These are phyloP conservation scores for Sphaerulina populicola DNA, from an alignment of 2,329 filamentous ascomycete species.

Conservation along the genomic window DNA sequence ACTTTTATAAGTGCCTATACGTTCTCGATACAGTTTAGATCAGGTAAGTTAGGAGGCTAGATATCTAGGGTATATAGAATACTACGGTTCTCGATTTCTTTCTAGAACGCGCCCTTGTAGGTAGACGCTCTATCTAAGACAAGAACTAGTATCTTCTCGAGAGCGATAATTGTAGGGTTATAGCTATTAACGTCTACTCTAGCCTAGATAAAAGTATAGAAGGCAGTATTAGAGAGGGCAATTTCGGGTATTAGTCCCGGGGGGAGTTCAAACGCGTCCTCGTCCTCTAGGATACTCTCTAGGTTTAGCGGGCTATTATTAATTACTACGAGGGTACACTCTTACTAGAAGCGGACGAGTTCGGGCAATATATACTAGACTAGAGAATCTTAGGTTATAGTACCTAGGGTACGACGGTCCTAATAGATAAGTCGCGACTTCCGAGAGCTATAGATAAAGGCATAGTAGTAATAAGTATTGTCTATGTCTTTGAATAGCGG, in stretches of 20 bases:
- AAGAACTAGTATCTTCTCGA: neutral
- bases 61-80: neutral
- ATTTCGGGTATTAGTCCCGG: neutral
- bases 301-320: too few species aligned
- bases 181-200: neutral
- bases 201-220: neutral
- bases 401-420: too few species aligned
- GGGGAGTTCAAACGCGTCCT: too few species aligned
- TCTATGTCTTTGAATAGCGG: too few species aligned
- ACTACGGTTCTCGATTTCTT: neutral
- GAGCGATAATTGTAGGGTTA: neutral
- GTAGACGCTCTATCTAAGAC: neutral
- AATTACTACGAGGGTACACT: too few species aligned
- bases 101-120: neutral
- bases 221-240: neutral
- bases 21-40: neutral
- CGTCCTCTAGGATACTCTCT: too few species aligned
- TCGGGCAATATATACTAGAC: too few species aligned
- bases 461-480: too few species aligned
- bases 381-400: too few species aligned
- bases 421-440: too few species aligned
- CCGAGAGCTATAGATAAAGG: too few species aligned
- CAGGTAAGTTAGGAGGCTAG: neutral
- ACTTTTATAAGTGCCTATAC: neutral
- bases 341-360: too few species aligned